phyloP scores from a whole-genome alignment of 352 stramenopile genomes.

The Phytophthora pseudosyringae region DNA sequence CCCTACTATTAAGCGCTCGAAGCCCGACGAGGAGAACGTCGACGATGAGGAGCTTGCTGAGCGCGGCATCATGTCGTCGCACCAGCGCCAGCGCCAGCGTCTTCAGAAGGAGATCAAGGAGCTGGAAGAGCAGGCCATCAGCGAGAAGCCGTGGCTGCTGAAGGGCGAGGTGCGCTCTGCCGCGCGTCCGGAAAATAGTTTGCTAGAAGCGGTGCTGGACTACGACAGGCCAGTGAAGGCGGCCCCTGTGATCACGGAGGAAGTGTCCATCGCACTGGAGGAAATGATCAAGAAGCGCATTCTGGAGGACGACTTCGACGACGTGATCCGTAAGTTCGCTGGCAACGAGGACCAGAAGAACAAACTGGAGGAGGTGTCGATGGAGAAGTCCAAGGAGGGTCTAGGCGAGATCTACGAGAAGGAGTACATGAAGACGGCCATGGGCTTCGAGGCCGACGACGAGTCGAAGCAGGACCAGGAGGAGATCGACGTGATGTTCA shows the following conservation, averaged over 20 bases:
- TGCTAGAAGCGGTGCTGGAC: constrained; percentile 93
- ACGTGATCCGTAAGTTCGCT: constrained; percentile 92
- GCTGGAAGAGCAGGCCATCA: constrained; percentile 89
- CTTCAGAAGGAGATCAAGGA: constrained; percentile 88
- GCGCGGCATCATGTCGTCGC: constrained; percentile 81
- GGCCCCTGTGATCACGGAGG: constrained; percentile 92
- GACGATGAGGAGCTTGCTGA: constrained; percentile 79
- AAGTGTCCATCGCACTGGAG: constrained; percentile 92
- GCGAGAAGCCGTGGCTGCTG: constrained; percentile 94
- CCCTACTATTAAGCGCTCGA: constrained; percentile 52
- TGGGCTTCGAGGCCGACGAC: constrained; percentile 93
- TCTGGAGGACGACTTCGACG: constrained; percentile 95
- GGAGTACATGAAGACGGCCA: constrained; percentile 95
- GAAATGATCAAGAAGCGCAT: constrained; percentile 96
- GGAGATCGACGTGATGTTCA: constrained; percentile 95
- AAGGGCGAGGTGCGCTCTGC: constrained; percentile 91
- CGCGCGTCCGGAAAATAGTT: constrained; percentile 91
- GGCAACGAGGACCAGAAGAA: constrained; percentile 81
- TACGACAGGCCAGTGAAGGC: constrained; percentile 94
- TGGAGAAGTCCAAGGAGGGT: constrained; percentile 92
- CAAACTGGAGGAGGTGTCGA: constrained; percentile 93
- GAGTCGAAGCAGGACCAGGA: constrained; percentile 93
- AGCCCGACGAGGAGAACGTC: constrained; percentile 61
- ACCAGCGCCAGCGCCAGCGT: constrained; percentile 71
- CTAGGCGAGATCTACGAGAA: constrained; percentile 96